A percentile compares a stretch with the other conserved stretches of the same genome.
Evolutionary conservation across 2,329 filamentous ascomycete species (phyloP).

Genomic region (Arthrobotrys pseudoclavata): DNA sequence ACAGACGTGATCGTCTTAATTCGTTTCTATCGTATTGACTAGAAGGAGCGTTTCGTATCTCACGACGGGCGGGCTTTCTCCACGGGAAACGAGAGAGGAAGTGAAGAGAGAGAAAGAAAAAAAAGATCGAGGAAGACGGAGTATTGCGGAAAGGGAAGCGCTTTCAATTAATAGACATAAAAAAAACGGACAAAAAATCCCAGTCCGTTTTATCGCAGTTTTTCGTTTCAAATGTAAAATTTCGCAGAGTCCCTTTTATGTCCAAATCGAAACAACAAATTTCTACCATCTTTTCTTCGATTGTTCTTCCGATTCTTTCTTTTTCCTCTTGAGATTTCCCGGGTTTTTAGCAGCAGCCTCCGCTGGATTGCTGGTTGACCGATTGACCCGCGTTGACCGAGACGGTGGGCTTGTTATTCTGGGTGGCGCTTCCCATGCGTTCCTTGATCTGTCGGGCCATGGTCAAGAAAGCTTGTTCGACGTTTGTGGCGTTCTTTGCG

Average conservation of each 20-base stretch:
- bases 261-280: conserved; percentile 59
- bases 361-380: conserved; percentile 86
- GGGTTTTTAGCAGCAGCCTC: conserved; percentile 85
- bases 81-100: conserved; percentile 22
- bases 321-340: not conserved
- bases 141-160: conserved; percentile 42
- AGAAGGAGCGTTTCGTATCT: conserved; percentile 40
- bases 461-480: conserved; percentile 99
- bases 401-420: conserved; percentile 98
- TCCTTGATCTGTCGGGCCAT: conserved; percentile 98
- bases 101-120: conserved; percentile 12
- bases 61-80: conserved; percentile 30
- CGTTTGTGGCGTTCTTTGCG: conserved; percentile 99
- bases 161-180: conserved; percentile 61
- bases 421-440: conserved; percentile 92
- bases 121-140: conserved; percentile 25
- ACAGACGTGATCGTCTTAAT: conserved; percentile 31
- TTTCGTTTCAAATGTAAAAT: conserved; percentile 51
- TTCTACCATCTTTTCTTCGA: conserved; percentile 49
- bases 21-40: conserved; percentile 46
- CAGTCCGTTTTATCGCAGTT: conserved; percentile 35
- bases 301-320: conserved; percentile 24
- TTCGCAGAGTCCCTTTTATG: conserved; percentile 51
- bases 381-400: conserved; percentile 89
- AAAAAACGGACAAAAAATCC: conserved; percentile 40